Evolutionary conservation across 306 rosid genomes (phyloP).

Genomic region (Begonia masoniana): DNA sequence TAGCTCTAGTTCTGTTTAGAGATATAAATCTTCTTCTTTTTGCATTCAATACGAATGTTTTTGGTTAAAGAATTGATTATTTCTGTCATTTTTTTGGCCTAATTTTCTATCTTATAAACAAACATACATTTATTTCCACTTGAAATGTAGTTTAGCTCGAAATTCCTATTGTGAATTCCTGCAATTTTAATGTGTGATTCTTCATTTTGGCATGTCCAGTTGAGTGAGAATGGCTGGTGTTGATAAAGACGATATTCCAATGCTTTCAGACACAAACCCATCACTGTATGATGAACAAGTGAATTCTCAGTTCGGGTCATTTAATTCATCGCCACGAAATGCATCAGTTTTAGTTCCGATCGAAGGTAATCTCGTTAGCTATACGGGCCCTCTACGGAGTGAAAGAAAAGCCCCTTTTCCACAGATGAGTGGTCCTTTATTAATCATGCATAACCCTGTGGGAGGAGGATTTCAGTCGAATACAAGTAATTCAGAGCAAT

Average conservation of each 20-base stretch:
- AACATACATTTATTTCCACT: too few species aligned
- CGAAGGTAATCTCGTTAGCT: slow-evolving; percentile 44
- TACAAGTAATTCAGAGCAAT: too few species aligned
- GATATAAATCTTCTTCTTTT: too few species aligned
- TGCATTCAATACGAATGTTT: too few species aligned
- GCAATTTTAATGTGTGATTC: too few species aligned
- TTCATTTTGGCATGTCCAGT: slow-evolving; percentile 10
- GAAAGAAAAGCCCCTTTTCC: slow-evolving; percentile 35
- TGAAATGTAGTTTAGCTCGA: not conserved
- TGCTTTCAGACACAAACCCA: slow-evolving; percentile 28
- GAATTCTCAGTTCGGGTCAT: slow-evolving; percentile 24
- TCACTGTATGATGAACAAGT: slow-evolving; percentile 19
- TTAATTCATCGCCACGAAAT: slow-evolving; percentile 31
- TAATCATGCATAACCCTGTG: too few species aligned
- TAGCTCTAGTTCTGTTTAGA: too few species aligned
- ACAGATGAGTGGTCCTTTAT: slow-evolving; percentile 40
- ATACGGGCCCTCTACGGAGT: slow-evolving; percentile 63
- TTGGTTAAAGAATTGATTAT: too few species aligned
- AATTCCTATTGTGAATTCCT: not conserved
- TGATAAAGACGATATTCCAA: slow-evolving; percentile 46
- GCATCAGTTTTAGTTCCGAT: slow-evolving; percentile 50
- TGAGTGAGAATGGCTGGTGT: slow-evolving; percentile 35
- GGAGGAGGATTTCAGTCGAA: too few species aligned
- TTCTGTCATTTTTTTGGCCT: too few species aligned
- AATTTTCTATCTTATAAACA: too few species aligned